phyloP scores from a whole-genome alignment of 75 land plant species.

The Sequoia sempervirens region DNA sequence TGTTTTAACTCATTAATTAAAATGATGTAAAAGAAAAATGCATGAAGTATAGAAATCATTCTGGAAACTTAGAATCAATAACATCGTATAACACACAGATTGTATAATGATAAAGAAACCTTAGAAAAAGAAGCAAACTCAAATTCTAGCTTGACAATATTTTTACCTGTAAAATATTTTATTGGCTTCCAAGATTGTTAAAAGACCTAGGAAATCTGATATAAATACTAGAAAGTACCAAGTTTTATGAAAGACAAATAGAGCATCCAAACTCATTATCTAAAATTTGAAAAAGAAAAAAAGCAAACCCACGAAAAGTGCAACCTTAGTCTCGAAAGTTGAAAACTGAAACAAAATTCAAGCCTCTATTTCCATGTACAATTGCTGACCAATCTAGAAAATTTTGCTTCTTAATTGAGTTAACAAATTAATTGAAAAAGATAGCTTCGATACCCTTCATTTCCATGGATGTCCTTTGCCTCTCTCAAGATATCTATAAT shows the following conservation, averaged over 20 bases:
- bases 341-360: not conserved
- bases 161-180: not conserved
- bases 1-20: not conserved
- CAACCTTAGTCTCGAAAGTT: not conserved
- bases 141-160: not conserved
- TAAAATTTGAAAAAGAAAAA: not conserved
- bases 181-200: not conserved
- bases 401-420: not conserved
- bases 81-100: not conserved
- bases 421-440: not conserved
- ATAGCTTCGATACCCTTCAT: not conserved
- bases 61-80: not conserved
- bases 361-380: not conserved
- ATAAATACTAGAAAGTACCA: not conserved
- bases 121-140: not conserved
- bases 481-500: not conserved
- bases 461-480: not conserved
- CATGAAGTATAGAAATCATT: not conserved
- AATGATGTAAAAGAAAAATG: not conserved
- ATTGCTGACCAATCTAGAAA: not conserved
- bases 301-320: not conserved
- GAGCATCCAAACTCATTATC: not conserved
- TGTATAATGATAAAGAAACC: not conserved
- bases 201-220: not conserved
- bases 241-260: not conserved